phyloP scores from a whole-genome alignment of 2,329 filamentous ascomycete species.

The Emergomyces orientalis region DNA sequence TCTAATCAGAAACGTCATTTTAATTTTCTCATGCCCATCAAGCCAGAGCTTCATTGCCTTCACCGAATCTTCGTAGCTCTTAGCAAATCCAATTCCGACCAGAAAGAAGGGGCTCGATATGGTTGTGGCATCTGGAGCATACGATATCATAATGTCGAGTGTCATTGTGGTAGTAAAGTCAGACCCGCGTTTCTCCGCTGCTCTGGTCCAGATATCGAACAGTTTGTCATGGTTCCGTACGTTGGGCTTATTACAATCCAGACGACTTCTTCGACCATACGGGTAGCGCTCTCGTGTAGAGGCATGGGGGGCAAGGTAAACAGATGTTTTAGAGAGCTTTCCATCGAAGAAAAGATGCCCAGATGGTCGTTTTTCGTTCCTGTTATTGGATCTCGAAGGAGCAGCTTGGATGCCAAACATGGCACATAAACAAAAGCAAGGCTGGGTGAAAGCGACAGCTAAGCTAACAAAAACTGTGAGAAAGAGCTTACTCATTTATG shows the following conservation, averaged over 20 bases:
- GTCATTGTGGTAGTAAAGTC: not conserved
- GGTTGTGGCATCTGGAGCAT: not conserved
- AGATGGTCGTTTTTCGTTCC: too few relatives aligned
- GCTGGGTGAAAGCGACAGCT: too few relatives aligned
- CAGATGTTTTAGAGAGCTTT: too few relatives aligned
- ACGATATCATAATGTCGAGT: not conserved
- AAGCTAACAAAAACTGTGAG: too few relatives aligned
- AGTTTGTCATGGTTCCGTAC: not conserved
- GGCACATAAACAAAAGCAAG: not conserved
- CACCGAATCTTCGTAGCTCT: not conserved
- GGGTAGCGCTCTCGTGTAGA: not conserved
- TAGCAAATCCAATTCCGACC: not conserved
- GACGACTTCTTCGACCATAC: not conserved
- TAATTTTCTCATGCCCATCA: not conserved
- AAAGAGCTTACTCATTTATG: constrained; percentile 1
- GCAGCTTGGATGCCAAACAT: too few relatives aligned
- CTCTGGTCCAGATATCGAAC: not conserved
- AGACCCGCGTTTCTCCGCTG: not conserved
- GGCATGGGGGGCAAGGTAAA: not conserved
- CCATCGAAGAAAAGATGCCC: too few relatives aligned
- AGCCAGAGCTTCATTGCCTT: not conserved
- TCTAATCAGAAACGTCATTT: not conserved
- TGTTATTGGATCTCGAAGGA: too few relatives aligned
- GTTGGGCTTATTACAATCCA: not conserved
- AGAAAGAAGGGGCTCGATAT: not conserved